Percentiles rank a stretch among this genome's conserved stretches.
These are phyloP conservation scores for Astrephomene gubernaculifera DNA, from an alignment of 139 green algal genomes.

Conservation along the genomic window DNA sequence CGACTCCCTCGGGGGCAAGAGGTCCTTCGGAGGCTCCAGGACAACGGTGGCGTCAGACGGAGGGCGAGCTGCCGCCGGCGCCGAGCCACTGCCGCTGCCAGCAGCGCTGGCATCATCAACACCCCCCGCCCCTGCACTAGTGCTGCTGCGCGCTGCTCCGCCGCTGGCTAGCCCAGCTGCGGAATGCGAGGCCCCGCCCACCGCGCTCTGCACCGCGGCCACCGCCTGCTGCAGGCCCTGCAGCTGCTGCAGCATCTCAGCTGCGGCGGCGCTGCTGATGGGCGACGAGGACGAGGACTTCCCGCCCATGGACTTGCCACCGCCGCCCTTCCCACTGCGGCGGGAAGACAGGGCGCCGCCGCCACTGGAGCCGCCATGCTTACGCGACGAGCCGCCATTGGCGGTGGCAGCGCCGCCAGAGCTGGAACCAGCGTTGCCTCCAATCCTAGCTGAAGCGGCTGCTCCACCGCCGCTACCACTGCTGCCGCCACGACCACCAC, in stretches of 20 bases:
- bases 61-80: neutral
- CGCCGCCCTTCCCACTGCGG: neutral
- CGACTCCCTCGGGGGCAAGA: neutral
- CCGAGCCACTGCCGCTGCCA: neutral
- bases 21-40: slow-evolving; percentile 1
- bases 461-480: neutral
- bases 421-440: neutral
- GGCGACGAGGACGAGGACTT: neutral
- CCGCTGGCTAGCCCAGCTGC: neutral
- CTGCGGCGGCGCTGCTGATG: slow-evolving; percentile 14
- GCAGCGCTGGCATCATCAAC: too few relatives aligned
- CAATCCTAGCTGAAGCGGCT: neutral
- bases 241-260: slow-evolving; percentile 45
- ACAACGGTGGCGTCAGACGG: neutral
- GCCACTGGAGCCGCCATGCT: neutral
- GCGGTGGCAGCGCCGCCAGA: neutral
- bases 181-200: slow-evolving; percentile 1
- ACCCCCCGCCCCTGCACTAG: neutral
- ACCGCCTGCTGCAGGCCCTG: slow-evolving; percentile 42
- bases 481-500: neutral
- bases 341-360: neutral
- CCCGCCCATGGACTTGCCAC: neutral
- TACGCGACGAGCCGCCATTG: neutral
- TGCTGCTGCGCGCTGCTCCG: neutral
- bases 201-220: slow-evolving; percentile 31